Conservation (phyloP, 148 eudicot genomes). For the Chenopodium berlandieri region DNA sequence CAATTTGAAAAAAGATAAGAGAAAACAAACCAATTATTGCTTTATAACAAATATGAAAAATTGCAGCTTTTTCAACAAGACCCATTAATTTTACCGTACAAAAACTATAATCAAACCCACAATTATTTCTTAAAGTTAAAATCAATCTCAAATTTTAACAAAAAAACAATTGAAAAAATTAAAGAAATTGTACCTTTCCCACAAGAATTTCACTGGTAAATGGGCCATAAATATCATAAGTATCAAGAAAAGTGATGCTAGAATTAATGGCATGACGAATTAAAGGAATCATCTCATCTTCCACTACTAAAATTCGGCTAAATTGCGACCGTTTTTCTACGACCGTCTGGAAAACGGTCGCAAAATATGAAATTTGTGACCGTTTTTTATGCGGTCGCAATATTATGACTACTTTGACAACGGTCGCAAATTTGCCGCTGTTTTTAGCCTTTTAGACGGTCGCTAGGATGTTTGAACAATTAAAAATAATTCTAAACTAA, state of each 20-base stretch:
- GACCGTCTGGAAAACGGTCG: too few relatives aligned
- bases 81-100: not conserved
- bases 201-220: slow-evolving; percentile 44
- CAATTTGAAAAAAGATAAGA: too few relatives aligned
- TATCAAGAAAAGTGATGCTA: slow-evolving; percentile 52
- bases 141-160: not conserved
- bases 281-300: slow-evolving; percentile 38
- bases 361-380: too few relatives aligned
- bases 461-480: too few relatives aligned
- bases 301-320: not conserved
- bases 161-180: not conserved
- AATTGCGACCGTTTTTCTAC: too few relatives aligned
- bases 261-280: slow-evolving; percentile 45
- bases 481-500: too few relatives aligned
- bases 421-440: too few relatives aligned
- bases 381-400: too few relatives aligned
- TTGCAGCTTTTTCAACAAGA: not conserved
- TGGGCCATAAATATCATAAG: slow-evolving; percentile 47
- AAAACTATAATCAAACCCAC: not conserved
- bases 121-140: not conserved
- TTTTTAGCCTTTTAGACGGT: too few relatives aligned
- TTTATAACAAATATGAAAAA: not conserved
- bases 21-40: too few relatives aligned
- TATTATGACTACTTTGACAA: too few relatives aligned
- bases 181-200: slow-evolving; percentile 29